Evolutionary conservation across 2,329 filamentous ascomycete genomes (phyloP).

Genomic region (Fusarium sp.): DNA sequence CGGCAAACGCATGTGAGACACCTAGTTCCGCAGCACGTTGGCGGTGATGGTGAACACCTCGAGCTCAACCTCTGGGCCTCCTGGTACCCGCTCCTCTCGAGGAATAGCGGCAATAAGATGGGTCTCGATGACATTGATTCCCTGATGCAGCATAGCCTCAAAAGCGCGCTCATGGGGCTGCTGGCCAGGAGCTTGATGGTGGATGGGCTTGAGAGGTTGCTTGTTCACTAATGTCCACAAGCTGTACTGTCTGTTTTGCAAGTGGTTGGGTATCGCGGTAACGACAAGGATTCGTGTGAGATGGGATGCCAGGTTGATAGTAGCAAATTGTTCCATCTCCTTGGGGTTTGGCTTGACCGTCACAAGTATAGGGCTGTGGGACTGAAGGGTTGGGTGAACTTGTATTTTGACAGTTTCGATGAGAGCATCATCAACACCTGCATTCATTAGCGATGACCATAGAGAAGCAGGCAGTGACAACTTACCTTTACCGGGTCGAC

Average conservation of each 20-base stretch:
- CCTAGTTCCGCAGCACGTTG: constrained; percentile 69
- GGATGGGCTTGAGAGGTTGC: constrained; percentile 65
- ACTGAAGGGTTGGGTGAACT: constrained; percentile 74
- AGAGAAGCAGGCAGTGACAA: background rate
- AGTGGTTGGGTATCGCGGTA: constrained; percentile 71
- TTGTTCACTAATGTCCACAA: constrained; percentile 80
- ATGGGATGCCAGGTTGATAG: constrained; percentile 74
- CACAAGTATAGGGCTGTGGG: constrained; percentile 71
- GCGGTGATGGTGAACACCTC: constrained; percentile 83
- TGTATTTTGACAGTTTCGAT: constrained; percentile 74
- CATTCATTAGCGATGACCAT: constrained; percentile 38
- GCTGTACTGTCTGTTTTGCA: constrained; percentile 78
- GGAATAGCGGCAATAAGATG: constrained; percentile 80
- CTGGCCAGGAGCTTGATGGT: constrained; percentile 65
- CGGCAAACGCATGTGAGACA: background rate
- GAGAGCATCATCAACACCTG: constrained; percentile 70
- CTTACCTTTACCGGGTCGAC: constrained; percentile 59
- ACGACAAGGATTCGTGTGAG: constrained; percentile 79
- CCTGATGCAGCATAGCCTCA: constrained; percentile 76
- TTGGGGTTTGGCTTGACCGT: constrained; percentile 73
- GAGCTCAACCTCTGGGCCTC: constrained; percentile 75
- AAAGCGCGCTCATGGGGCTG: constrained; percentile 75
- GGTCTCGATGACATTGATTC: constrained; percentile 82
- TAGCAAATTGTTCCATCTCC: constrained; percentile 77
- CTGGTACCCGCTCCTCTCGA: constrained; percentile 66